These are phyloP conservation scores for Westerdykella aurantiaca DNA, from an alignment of 2,329 filamentous ascomycete species.

Conservation along the genomic window DNA sequence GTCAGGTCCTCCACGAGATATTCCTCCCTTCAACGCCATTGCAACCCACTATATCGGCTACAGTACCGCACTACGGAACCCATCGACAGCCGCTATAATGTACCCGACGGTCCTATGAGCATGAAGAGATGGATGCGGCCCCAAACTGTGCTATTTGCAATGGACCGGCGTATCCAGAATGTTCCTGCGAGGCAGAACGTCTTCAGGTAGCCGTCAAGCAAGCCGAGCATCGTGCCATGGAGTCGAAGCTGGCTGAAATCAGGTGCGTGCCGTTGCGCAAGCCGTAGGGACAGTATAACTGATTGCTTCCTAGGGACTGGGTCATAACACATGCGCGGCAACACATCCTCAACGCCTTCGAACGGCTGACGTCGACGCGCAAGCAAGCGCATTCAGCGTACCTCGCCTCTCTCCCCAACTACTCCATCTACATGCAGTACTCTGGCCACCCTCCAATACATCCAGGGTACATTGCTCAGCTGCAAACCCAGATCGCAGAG, in stretches of 20 bases:
- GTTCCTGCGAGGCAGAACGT: conserved; percentile 37
- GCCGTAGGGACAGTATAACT: conserved; percentile 6
- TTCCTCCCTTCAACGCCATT: conserved; percentile 6
- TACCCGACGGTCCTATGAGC: conserved; percentile 13
- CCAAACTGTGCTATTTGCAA: conserved; percentile 40
- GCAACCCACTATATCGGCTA: conserved; percentile 1
- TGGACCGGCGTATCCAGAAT: conserved; percentile 36
- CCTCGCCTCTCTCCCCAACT: conserved; percentile 42
- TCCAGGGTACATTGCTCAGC: conserved; percentile 35
- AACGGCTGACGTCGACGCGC: conserved; percentile 37
- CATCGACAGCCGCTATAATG: conserved; percentile 18
- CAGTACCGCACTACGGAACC: neutral
- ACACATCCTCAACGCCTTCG: conserved; percentile 42
- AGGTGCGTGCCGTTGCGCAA: conserved; percentile 16
- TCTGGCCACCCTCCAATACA: conserved; percentile 42
- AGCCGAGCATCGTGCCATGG: conserved; percentile 36
- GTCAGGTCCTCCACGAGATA: conserved; percentile 11
- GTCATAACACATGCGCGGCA: conserved; percentile 42
- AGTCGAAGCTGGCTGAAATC: conserved; percentile 30
- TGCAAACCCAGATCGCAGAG: conserved; percentile 52
- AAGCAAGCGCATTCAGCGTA: conserved; percentile 40
- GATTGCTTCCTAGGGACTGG: conserved; percentile 39
- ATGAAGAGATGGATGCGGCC: conserved; percentile 33
- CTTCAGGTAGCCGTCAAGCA: conserved; percentile 38
- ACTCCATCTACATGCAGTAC: conserved; percentile 44